Evolutionary conservation across 208 protist species (phyloP), one percentile per base, ranked within the genome.

Genomic region (Acanthamoeba lenticulata): DNA sequence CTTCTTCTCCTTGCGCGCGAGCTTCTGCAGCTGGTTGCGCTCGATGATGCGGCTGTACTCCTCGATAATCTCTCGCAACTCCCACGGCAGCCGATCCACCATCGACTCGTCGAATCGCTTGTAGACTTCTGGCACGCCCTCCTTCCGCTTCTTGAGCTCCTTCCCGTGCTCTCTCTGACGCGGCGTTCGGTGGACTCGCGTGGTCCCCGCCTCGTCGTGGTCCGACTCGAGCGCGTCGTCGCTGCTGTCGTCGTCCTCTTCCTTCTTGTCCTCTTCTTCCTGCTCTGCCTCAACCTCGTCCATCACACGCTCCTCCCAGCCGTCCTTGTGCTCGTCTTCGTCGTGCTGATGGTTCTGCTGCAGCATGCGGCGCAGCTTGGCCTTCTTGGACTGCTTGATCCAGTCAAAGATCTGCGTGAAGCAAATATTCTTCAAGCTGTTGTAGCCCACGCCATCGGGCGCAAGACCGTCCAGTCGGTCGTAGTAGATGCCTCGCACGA

Each of bases 371-470:
- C 42, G 72, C 24, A 83, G 72, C 72, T 83, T 83, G 72, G 72
- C 40, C 72, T 83, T 83, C 72, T 67, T 90, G 83, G 83, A 40
- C 83, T 90, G 83, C 47, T 90, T 90, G 83, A 90, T 65, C 52
- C 45, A 90, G 11, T 90, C 55, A 24, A 90, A 90, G 52, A 90
- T 67, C 45, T 90, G 45, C 34, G 83, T 65, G 55, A 90, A 90
- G 83, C 83, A 90, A 11, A 90, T n/a, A 21, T 90, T 90, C 83
- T 90, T 90, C 32, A 90, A 47, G 52, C 13, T 90, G 83, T 90
- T 44, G 38, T 90, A 69, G 47, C 49, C 83, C 36, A 44, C 83
- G 55, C 45, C 32, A 3, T 60, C 45, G 11, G 83, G 83, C 5
- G 83, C 34, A 21, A 90, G 13, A 32, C 83, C 83, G 17, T 67